Conservation (phyloP, 108 stramenopile species). For the Mediolabrus comicus region DNA sequence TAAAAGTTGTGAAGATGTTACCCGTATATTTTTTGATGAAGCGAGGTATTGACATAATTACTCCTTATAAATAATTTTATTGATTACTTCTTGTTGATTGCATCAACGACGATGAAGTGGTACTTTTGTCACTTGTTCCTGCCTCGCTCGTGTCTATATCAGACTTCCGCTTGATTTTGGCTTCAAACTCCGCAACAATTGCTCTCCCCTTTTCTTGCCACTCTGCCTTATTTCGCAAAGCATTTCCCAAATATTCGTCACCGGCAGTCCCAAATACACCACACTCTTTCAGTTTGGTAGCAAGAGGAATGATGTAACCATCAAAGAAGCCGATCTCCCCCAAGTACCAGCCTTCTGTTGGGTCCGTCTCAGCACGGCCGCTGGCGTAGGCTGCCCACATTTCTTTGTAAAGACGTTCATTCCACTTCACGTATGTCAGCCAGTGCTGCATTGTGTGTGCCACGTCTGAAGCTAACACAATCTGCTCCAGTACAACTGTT, state of each 20-base stretch:
- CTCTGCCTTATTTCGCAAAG: constrained; percentile 22
- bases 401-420: constrained; percentile 51
- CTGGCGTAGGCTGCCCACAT: constrained; percentile 16
- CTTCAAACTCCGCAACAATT: constrained; percentile 16
- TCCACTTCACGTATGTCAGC: constrained; percentile 55
- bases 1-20: no score
- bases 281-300: constrained; percentile 31
- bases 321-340: constrained; percentile 36
- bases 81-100: background rate
- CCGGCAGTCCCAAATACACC: constrained; percentile 29
- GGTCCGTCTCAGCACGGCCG: constrained; percentile 16
- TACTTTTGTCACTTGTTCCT: background rate
- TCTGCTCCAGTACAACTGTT: constrained; percentile 28
- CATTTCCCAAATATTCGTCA: constrained; percentile 30
- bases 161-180: constrained; percentile 7
- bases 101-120: background rate
- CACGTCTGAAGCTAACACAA: constrained; percentile 48
- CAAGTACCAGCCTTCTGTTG: constrained; percentile 20
- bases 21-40: no score
- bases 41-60: no score
- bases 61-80: no score
- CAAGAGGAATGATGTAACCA: constrained; percentile 30
- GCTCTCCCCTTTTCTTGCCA: constrained; percentile 15
- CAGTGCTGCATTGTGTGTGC: constrained; percentile 57
- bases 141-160: background rate